These are phyloP conservation scores for Bryoerythrophyllum caledonicum DNA, from an alignment of 225 moss, liverwort and hornwort genomes.

Conservation along the genomic window DNA sequence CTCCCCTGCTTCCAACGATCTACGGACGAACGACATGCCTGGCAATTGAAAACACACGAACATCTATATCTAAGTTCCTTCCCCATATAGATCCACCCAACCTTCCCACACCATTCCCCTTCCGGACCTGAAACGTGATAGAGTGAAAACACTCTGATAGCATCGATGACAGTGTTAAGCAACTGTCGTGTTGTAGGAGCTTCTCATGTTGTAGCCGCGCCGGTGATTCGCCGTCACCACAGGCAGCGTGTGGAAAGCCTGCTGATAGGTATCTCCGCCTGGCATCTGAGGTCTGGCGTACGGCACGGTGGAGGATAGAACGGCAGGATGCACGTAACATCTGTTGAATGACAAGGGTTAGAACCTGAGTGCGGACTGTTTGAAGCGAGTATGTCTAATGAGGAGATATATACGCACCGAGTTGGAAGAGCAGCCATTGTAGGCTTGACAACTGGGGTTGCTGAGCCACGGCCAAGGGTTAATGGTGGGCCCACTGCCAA, in stretches of 20 bases:
- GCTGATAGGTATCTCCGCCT: constrained; percentile 58
- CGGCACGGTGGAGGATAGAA: constrained; percentile 37
- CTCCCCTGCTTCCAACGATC: neutral
- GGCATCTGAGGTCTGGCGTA: constrained; percentile 48
- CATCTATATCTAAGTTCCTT: neutral
- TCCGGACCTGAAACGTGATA: constrained; percentile 11
- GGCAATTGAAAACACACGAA: constrained; percentile 27
- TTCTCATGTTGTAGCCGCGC: constrained; percentile 67
- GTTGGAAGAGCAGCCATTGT: constrained; percentile 48
- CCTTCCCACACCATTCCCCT: neutral
- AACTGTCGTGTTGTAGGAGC: constrained; percentile 68
- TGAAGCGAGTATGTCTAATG: too few species aligned
- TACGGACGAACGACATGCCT: constrained; percentile 24
- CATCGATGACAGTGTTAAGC: constrained; percentile 46
- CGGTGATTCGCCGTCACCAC: constrained; percentile 64
- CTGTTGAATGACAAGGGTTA: constrained; percentile 28
- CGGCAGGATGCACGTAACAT: constrained; percentile 54
- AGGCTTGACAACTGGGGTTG: constrained; percentile 40
- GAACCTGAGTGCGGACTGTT: too few species aligned
- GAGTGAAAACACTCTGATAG: constrained; percentile 27
- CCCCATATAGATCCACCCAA: neutral
- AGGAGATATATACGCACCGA: constrained; percentile 21
- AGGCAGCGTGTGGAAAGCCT: constrained; percentile 62
- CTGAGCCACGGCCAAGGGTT: constrained; percentile 36
- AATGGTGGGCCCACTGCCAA: constrained; percentile 31